These are phyloP conservation scores for Solanum commersonii DNA, from an alignment of 257 asterid genomes.

Conservation along the genomic window DNA sequence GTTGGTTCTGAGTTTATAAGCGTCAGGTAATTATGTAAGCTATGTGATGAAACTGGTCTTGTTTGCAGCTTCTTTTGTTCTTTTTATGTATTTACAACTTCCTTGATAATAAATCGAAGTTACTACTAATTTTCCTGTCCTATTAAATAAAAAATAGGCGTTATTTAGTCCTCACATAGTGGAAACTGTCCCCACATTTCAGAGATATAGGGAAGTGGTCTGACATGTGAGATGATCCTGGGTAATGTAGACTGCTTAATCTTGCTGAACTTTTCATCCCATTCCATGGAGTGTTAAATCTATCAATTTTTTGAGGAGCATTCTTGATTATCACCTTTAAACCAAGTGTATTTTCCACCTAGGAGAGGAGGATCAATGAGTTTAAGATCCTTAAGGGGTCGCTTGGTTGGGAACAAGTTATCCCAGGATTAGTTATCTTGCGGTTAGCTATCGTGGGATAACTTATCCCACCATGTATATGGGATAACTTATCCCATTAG, in stretches of 20 bases:
- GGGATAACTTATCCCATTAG: too few relatives aligned
- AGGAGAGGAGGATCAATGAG: not conserved
- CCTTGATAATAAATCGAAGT: not conserved
- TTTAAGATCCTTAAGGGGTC: not conserved
- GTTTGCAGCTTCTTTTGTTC: not conserved
- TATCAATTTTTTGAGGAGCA: not conserved
- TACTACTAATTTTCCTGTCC: not conserved
- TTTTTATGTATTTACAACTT: not conserved
- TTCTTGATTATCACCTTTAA: not conserved
- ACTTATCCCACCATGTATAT: too few relatives aligned
- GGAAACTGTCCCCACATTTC: not conserved
- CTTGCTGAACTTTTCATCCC: not conserved
- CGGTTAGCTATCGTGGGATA: too few relatives aligned
- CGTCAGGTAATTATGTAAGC: not conserved
- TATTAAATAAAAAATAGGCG: not conserved
- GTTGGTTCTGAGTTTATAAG: not conserved
- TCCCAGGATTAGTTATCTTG: too few relatives aligned
- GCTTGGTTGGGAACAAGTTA: too few relatives aligned
- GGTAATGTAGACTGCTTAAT: not conserved
- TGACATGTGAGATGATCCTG: not conserved
- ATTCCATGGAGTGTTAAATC: not conserved
- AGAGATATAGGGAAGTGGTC: not conserved
- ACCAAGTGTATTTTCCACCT: not conserved
- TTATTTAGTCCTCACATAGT: not conserved
- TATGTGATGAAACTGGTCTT: not conserved